A percentile compares a stretch with the other conserved stretches of the same genome.
Conservation (phyloP, 371 early-diverging fungal species). For the Mortierella polycephala region DNA sequence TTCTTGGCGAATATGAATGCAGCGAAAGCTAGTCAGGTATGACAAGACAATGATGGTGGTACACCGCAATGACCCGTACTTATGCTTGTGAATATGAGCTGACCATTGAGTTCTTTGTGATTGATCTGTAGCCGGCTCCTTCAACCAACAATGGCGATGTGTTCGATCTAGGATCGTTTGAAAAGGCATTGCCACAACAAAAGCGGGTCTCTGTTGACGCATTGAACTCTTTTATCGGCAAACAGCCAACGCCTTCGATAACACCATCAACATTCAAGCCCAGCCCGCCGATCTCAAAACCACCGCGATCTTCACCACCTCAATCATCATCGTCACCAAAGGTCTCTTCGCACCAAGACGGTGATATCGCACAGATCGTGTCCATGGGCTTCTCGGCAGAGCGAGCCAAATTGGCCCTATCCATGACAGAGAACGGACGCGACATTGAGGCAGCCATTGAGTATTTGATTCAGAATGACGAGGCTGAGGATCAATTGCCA, state of each 20-base stretch:
- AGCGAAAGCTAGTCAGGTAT: constrained; percentile 27
- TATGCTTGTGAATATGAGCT: not conserved
- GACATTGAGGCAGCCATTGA: constrained; percentile 75
- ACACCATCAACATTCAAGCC: constrained; percentile 30
- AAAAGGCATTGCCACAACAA: constrained; percentile 29
- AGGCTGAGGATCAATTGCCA: constrained; percentile 45
- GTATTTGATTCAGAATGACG: constrained; percentile 69
- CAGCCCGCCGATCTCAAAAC: constrained; percentile 58
- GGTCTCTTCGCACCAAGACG: constrained; percentile 21
- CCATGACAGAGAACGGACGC: constrained; percentile 64
- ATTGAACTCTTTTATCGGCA: constrained; percentile 54
- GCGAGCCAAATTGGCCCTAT: constrained; percentile 71
- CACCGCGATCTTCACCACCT: constrained; percentile 13
- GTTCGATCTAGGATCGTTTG: constrained; percentile 47
- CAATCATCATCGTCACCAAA: constrained; percentile 9
- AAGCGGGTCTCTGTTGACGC: constrained; percentile 33
- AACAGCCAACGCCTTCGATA: constrained; percentile 24
- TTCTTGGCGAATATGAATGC: constrained; percentile 54
- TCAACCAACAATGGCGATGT: constrained; percentile 22
- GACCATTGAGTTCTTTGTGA: not conserved
- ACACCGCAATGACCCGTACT: not conserved
- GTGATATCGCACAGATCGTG: constrained; percentile 68
- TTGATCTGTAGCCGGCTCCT: constrained; percentile 9
- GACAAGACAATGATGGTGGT: not conserved
- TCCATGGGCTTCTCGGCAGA: constrained; percentile 82